Evolutionary conservation across 257 asterid species (phyloP), one percentile per base, ranked within the genome.

Genomic region (Nicotiana tomentosiformis): DNA sequence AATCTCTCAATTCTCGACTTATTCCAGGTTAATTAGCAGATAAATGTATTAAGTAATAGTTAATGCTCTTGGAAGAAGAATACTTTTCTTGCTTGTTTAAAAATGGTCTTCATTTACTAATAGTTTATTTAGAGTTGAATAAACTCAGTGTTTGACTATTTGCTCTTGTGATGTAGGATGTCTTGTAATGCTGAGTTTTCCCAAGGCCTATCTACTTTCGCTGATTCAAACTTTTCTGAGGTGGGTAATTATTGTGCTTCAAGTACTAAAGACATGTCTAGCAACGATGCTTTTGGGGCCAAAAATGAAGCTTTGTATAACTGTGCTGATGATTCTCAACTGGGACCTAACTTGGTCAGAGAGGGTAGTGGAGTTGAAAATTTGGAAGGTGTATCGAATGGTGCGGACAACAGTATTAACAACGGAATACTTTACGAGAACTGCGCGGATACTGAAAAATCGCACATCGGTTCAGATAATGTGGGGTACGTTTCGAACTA

Each of bases 221-320:
- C 77, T 78, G 89, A 82, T 88, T 85, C 82, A 84, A 85, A 88
- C 79, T 16, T 77, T 68, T 78, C 88, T 83, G 89, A 83, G 84
- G 84, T 51, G 67, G 89, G 70, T 32, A 67, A 79, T 53, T 78
- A 72, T 86, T 81, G 91, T 83, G 83, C 80, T 33, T 17, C 58
- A 66, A 83, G 81, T 77, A 72, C 88, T 77, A 83, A 61, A 32
- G 88, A 68, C 70, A 76, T 65, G 87, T 72, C 64, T 58, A 66
- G 81, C 80, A 86, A 80, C 77, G 57, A 37, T 55, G 20, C 82
- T 66, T 84, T 86, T 84, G 82, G 83, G 83, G 78, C 86, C 78
- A 81, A 77, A 70, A 80, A 78, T 62, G 91, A 86, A 80, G 82
- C 82, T 66, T 82, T 87, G 66, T 86, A 84, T 83, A 64, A 87